Conservation (phyloP, 345 rosid genomes). For the Citrus sinensis region DNA sequence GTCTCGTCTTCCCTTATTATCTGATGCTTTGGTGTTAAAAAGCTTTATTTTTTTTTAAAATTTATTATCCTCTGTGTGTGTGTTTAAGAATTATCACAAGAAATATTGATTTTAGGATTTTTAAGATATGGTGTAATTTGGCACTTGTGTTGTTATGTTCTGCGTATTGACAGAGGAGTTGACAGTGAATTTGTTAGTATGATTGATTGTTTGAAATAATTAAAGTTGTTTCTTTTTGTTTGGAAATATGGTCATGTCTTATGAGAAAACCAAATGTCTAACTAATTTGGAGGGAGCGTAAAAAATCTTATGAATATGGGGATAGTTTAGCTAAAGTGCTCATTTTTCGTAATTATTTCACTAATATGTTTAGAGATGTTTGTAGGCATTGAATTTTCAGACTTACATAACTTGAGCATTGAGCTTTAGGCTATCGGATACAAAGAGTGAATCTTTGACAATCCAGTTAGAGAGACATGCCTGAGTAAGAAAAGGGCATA, state of each 20-base stretch:
- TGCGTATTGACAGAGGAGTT: neutral
- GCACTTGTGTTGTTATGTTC: neutral
- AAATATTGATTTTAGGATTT: neutral
- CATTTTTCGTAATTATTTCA: neutral
- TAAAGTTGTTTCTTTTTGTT: neutral
- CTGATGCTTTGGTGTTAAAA: neutral
- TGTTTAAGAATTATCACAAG: neutral
- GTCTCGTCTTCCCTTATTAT: constrained; percentile 21
- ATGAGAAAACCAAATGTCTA: neutral
- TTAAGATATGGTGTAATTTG: neutral
- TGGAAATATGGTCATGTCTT: neutral
- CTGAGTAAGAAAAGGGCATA: neutral
- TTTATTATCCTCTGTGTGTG: too few relatives aligned
- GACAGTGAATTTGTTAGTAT: neutral
- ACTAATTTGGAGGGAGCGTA: neutral
- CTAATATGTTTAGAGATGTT: neutral
- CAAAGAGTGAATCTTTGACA: neutral
- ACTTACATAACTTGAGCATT: neutral
- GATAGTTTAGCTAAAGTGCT: neutral
- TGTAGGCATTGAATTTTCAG: neutral
- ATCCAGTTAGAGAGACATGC: neutral
- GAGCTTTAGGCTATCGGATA: neutral
- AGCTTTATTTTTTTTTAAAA: neutral
- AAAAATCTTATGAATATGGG: neutral
- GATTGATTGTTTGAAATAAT: neutral